Evolutionary conservation across 768 basidiomycete species (phyloP).

Genomic region (Kwoniella dejecticola): DNA sequence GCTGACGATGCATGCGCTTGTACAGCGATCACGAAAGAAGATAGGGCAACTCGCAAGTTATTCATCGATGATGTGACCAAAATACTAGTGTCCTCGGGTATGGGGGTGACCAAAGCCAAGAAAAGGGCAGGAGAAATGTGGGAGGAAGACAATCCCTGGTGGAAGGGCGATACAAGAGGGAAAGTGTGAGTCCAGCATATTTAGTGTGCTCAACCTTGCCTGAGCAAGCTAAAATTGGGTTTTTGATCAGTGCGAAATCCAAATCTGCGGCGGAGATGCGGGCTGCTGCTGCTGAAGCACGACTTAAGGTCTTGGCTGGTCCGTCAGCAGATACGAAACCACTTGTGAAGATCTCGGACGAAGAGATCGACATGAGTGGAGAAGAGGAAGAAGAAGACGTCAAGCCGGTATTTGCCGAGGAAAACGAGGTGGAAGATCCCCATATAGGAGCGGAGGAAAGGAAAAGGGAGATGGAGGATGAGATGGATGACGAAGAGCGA

Average conservation of each 20-base stretch:
- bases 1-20: background rate
- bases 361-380: slow-evolving; percentile 2
- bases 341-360: background rate
- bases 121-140: slow-evolving; percentile 32
- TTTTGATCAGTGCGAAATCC: slow-evolving; percentile 7
- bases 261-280: slow-evolving; percentile 44
- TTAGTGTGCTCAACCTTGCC: background rate
- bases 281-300: slow-evolving; percentile 43
- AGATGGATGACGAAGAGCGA: slow-evolving; percentile 44
- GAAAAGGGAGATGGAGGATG: slow-evolving; percentile 44
- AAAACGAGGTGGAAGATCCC: slow-evolving; percentile 39
- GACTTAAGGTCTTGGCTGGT: slow-evolving; percentile 26
- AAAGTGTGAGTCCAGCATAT: slow-evolving; percentile 30
- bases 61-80: slow-evolving; percentile 29
- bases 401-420: slow-evolving; percentile 19
- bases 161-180: slow-evolving; percentile 42
- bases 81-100: slow-evolving; percentile 23
- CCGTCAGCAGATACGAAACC: slow-evolving; percentile 15
- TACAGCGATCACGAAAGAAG: slow-evolving; percentile 47
- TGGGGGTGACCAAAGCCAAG: slow-evolving; percentile 39
- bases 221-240: background rate
- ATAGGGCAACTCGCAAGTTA: slow-evolving; percentile 32
- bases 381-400: slow-evolving; percentile 16
- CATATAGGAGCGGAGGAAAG: slow-evolving; percentile 35
- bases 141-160: slow-evolving; percentile 45